phyloP scores from a whole-genome alignment of 257 asterid species.

The Gynochthodes officinalis region DNA sequence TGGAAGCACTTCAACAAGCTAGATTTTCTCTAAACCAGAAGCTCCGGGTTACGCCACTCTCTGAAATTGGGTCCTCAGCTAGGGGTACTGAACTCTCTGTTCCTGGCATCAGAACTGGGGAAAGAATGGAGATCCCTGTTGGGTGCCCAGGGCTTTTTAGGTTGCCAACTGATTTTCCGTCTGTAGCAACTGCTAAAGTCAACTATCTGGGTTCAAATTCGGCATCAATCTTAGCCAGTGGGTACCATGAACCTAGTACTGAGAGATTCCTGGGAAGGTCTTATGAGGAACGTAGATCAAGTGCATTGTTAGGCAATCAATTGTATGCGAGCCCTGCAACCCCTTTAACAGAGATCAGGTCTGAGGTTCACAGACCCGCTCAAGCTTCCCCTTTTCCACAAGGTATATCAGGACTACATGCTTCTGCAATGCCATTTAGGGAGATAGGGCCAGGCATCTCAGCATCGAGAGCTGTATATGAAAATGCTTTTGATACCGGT shows the following conservation, averaged over 20 bases:
- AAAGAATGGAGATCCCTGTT: constrained; percentile 37
- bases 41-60: constrained; percentile 23
- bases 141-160: constrained; percentile 60
- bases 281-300: constrained; percentile 30
- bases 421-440: constrained; percentile 26
- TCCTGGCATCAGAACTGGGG: constrained; percentile 19
- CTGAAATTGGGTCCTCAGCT: constrained; percentile 22
- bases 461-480: constrained; percentile 27
- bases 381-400: constrained; percentile 22
- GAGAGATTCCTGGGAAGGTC: constrained; percentile 27
- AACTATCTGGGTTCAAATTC: constrained; percentile 15
- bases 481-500: constrained; percentile 29
- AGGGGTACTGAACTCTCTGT: constrained; percentile 26
- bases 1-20: constrained; percentile 65
- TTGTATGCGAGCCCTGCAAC: constrained; percentile 22
- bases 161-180: constrained; percentile 60
- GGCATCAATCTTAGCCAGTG: constrained; percentile 22
- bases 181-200: constrained; percentile 27
- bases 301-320: constrained; percentile 19
- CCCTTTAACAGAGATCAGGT: constrained; percentile 23
- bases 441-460: constrained; percentile 26
- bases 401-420: constrained; percentile 23
- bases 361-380: constrained; percentile 23
- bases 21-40: constrained; percentile 54
- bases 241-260: constrained; percentile 26